These are phyloP conservation scores for Neurospora sp. DNA, from an alignment of 495 filamentous ascomycete genomes.

Conservation along the genomic window DNA sequence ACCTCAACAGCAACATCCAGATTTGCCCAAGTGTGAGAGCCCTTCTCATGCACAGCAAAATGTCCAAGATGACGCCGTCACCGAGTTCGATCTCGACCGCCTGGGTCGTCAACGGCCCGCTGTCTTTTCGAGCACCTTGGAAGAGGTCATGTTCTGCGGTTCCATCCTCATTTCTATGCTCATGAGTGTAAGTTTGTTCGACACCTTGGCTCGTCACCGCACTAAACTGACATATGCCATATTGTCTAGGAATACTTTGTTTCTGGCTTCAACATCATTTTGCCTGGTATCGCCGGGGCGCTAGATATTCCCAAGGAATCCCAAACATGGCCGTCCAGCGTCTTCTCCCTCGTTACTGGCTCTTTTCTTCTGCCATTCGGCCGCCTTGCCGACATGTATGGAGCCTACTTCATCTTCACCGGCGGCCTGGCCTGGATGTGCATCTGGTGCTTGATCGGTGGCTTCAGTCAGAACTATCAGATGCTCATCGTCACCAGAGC, in stretches of 20 bases:
- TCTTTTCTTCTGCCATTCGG: slow-evolving; percentile 70
- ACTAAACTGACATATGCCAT: slow-evolving; percentile 1
- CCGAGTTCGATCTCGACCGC: slow-evolving; percentile 42
- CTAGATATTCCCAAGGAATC: slow-evolving; percentile 55
- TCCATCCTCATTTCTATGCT: slow-evolving; percentile 66
- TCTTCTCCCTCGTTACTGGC: slow-evolving; percentile 65
- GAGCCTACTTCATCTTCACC: slow-evolving; percentile 63
- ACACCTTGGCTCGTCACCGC: neutral
- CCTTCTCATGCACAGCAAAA: neutral
- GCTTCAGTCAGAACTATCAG: slow-evolving; percentile 57
- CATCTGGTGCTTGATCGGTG: slow-evolving; percentile 62
- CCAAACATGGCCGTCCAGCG: slow-evolving; percentile 70
- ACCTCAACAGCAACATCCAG: neutral
- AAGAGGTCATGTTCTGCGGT: slow-evolving; percentile 62
- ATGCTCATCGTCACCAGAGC: slow-evolving; percentile 72
- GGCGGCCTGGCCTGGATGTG: slow-evolving; percentile 61
- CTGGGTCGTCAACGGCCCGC: slow-evolving; percentile 63
- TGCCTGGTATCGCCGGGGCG: slow-evolving; percentile 54
- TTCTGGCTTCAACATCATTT: slow-evolving; percentile 74
- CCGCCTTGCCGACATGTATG: slow-evolving; percentile 66
- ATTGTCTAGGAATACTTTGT: slow-evolving; percentile 63
- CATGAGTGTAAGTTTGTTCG: slow-evolving; percentile 45
- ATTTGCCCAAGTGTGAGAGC: neutral
- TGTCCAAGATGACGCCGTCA: neutral
- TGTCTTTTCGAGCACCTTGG: slow-evolving; percentile 47